These are phyloP conservation scores for Diddensiella caesifluorescens DNA, from an alignment of 805 yeast genomes.

Conservation along the genomic window DNA sequence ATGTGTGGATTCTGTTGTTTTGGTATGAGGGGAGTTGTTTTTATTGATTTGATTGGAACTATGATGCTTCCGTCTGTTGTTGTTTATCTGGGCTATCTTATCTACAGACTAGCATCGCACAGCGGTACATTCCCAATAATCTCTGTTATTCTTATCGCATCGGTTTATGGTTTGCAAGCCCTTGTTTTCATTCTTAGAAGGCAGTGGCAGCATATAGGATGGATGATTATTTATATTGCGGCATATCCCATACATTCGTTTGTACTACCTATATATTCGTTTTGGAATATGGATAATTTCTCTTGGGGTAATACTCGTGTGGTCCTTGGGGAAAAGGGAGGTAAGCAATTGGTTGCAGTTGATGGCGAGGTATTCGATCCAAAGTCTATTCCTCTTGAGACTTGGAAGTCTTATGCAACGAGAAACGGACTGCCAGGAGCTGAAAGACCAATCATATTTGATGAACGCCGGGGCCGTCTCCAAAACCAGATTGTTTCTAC, in stretches of 20 bases:
- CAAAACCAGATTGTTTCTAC: constrained; percentile 25
- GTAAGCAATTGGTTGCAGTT: constrained; percentile 38
- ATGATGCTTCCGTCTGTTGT: constrained; percentile 56
- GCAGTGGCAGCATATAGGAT: constrained; percentile 44
- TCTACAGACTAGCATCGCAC: constrained; percentile 44
- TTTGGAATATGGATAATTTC: constrained; percentile 62
- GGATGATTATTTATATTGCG: constrained; percentile 51
- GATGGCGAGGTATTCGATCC: constrained; percentile 35
- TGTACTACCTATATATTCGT: constrained; percentile 53
- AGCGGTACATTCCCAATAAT: constrained; percentile 47
- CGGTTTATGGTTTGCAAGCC: constrained; percentile 57
- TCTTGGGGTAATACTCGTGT: constrained; percentile 62
- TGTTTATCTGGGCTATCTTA: constrained; percentile 47
- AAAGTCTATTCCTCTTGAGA: constrained; percentile 33
- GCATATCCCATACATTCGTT: constrained; percentile 62
- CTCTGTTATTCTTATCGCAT: constrained; percentile 51
- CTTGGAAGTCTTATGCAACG: constrained; percentile 36
- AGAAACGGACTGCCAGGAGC: constrained; percentile 35
- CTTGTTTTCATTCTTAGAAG: constrained; percentile 44
- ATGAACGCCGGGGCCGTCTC: constrained; percentile 31
- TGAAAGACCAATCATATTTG: constrained; percentile 33
- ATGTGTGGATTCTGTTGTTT: constrained; percentile 60
- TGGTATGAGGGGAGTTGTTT: constrained; percentile 55
- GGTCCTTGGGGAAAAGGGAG: constrained; percentile 49
- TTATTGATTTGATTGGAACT: constrained; percentile 52